Evolutionary conservation across 2,329 filamentous ascomycete species (phyloP).

Genomic region (Hymenoscyphus salicellus): DNA sequence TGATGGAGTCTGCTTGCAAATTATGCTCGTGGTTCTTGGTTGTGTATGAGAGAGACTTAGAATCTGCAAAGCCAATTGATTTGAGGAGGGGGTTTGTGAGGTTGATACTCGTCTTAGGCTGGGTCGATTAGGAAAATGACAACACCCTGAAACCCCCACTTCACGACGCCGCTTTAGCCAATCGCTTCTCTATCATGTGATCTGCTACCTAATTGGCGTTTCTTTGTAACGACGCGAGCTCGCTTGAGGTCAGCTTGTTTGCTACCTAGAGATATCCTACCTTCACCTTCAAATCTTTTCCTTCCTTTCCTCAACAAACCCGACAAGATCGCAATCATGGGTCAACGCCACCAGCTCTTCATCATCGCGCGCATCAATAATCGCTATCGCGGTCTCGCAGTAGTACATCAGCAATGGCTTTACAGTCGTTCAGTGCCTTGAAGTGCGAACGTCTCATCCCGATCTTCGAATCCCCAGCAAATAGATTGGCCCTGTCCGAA

Average conservation of each 20-base stretch:
- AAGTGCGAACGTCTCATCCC: not conserved
- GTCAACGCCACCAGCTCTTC: not conserved
- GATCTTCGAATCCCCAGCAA: not conserved
- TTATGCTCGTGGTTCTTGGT: not conserved
- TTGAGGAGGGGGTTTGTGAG: not conserved
- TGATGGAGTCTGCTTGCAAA: not conserved
- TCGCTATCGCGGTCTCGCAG: not conserved
- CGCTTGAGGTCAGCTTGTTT: not conserved
- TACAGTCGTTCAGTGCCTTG: not conserved
- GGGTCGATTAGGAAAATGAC: not conserved
- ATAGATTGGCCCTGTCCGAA: not conserved
- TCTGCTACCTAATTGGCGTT: not conserved
- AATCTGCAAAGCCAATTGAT: not conserved
- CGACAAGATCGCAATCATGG: not conserved
- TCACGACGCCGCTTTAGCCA: not conserved
- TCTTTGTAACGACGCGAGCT: not conserved
- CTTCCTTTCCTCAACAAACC: too few relatives aligned
- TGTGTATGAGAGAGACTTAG: not conserved
- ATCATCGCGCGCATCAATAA: not conserved
- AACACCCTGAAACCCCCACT: not conserved
- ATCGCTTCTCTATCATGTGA: too few relatives aligned
- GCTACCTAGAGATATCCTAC: not conserved
- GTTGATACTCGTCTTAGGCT: not conserved
- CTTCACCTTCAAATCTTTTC: not conserved
- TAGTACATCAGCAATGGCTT: not conserved